phyloP scores from a whole-genome alignment of 139 green algal genomes.

The Mychonastes homosphaera region DNA sequence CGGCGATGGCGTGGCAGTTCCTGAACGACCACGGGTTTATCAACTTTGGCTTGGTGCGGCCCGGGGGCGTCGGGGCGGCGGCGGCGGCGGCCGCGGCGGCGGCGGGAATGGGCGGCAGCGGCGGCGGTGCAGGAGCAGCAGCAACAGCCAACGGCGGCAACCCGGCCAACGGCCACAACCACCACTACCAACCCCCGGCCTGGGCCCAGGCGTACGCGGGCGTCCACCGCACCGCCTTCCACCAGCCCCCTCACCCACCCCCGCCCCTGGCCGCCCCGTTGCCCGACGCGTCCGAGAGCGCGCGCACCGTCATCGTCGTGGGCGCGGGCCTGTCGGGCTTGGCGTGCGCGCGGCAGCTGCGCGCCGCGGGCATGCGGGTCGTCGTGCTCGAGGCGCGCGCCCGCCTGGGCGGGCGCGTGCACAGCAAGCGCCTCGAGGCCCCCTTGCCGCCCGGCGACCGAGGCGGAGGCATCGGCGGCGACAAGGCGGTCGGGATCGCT shows the following conservation, averaged over 20 bases:
- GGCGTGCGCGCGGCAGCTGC: conserved; percentile 75
- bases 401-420: conserved; percentile 71
- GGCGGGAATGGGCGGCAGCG: background rate
- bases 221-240: background rate
- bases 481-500: conserved; percentile 29
- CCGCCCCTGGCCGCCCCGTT: background rate
- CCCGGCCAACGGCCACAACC: background rate
- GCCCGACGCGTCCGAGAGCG: background rate
- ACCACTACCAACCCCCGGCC: background rate
- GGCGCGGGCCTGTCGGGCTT: conserved; percentile 41
- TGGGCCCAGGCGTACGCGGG: background rate
- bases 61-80: conserved; percentile 80
- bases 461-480: background rate
- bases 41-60: conserved; percentile 71
- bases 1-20: conserved; percentile 36
- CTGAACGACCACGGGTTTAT: conserved; percentile 67
- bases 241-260: background rate
- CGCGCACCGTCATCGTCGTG: background rate
- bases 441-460: background rate
- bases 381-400: conserved; percentile 69
- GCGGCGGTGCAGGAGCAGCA: background rate
- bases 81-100: conserved; percentile 43
- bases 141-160: background rate
- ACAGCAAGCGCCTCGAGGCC: conserved; percentile 57
- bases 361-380: conserved; percentile 65